Percentiles rank a stretch among this genome's conserved stretches.
These are phyloP conservation scores for Fonsecaea nubica DNA, from an alignment of 2,329 filamentous ascomycete genomes.

Conservation along the genomic window DNA sequence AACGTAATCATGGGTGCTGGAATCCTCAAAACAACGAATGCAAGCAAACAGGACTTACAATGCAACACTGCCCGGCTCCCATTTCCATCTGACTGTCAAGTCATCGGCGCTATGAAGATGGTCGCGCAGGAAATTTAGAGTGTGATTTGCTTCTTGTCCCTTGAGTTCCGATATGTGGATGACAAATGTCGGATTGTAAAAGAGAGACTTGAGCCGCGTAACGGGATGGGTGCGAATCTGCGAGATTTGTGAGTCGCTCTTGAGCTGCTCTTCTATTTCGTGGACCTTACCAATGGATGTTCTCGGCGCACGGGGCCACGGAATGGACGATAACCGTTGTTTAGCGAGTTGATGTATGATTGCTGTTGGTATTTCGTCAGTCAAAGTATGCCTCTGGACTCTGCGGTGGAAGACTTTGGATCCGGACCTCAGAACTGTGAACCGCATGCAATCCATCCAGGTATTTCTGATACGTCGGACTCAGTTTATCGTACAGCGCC, in stretches of 20 bases:
- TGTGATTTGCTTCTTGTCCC: conserved; percentile 36
- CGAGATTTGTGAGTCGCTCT: neutral
- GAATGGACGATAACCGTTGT: conserved; percentile 36
- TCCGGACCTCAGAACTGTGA: conserved; percentile 37
- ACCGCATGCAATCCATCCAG: conserved; percentile 39
- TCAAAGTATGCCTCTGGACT: too few species aligned
- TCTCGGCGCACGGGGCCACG: conserved; percentile 32
- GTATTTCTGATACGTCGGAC: conserved; percentile 37
- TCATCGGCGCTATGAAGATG: conserved; percentile 38
- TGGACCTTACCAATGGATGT: conserved; percentile 33
- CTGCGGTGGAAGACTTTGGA: neutral
- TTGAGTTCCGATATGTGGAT: conserved; percentile 39
- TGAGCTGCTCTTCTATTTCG: neutral
- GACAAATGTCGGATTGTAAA: conserved; percentile 39
- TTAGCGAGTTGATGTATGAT: conserved; percentile 34
- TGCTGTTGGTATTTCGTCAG: neutral
- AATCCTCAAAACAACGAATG: too few species aligned
- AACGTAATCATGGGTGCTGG: too few species aligned
- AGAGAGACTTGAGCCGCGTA: conserved; percentile 38
- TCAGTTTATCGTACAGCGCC: conserved; percentile 41
- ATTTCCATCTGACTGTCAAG: conserved; percentile 36
- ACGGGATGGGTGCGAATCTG: conserved; percentile 41
- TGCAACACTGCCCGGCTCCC: conserved; percentile 34
- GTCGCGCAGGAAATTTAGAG: conserved; percentile 38
- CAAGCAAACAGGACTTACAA: conserved; percentile 7